A percentile compares a stretch with the other conserved stretches of the same genome.
phyloP scores from a whole-genome alignment of 2,329 filamentous ascomycete species.

The Mariannaea sp. region DNA sequence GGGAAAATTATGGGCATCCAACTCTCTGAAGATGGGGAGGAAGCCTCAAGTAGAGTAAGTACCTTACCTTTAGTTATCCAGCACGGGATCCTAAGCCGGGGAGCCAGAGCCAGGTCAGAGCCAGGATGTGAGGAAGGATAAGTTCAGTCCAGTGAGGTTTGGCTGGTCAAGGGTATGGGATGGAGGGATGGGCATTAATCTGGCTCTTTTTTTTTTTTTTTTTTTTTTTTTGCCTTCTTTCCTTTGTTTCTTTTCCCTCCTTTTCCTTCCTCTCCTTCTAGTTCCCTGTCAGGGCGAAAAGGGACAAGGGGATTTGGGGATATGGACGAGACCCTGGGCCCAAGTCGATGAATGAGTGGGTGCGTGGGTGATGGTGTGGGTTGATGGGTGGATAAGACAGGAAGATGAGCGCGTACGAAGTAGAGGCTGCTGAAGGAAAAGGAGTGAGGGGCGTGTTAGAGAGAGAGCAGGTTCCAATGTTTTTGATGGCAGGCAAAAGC shows the following conservation, averaged over 20 bases:
- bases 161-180: constrained; percentile 5
- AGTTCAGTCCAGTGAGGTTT: too few relatives aligned
- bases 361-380: constrained; percentile 10
- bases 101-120: constrained; percentile 6
- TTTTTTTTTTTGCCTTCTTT: neutral
- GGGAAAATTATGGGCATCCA: constrained; percentile 31
- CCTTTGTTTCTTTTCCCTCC: too few relatives aligned
- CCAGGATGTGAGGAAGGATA: constrained; percentile 2
- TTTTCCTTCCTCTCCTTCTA: neutral
- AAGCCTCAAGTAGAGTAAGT: too few relatives aligned
- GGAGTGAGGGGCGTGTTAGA: constrained; percentile 21
- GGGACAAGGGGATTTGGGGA: constrained; percentile 8
- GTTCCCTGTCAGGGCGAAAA: neutral
- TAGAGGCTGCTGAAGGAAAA: constrained; percentile 5
- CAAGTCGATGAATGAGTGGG: constrained; percentile 9
- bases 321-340: constrained; percentile 9
- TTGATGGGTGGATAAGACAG: constrained; percentile 20
- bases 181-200: neutral
- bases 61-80: too few relatives aligned
- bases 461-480: too few relatives aligned
- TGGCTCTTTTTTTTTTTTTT: constrained; percentile 1
- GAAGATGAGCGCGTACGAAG: neutral
- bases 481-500: too few relatives aligned
- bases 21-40: constrained; percentile 32
- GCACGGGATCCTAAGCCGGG: constrained; percentile 19